A percentile compares a stretch with the other conserved stretches of the same genome.
Evolutionary conservation across 2,329 filamentous ascomycete genomes (phyloP).

Genomic region (Scolecobasidium constrictum): DNA sequence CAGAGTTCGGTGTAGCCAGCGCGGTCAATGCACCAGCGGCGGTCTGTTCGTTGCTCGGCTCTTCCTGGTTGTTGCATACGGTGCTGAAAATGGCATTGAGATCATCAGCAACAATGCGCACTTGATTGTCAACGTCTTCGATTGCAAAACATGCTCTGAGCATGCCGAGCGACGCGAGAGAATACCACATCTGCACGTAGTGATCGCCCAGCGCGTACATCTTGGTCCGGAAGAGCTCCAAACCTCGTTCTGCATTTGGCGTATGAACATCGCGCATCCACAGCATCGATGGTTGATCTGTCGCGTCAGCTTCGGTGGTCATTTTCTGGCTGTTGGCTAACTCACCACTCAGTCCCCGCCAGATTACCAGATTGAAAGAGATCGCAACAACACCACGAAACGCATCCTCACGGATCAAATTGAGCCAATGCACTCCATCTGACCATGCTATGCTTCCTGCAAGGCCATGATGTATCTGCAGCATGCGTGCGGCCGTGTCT

Average conservation of each 20-base stretch:
- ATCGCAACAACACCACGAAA: slow-evolving; percentile 5
- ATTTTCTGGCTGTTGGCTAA: not conserved
- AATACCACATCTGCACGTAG: slow-evolving; percentile 6
- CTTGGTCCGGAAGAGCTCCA: slow-evolving; percentile 3
- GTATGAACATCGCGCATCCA: not conserved
- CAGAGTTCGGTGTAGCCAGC: not conserved
- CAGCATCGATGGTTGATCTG: not conserved
- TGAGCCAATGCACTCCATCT: not conserved
- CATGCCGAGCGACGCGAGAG: not conserved
- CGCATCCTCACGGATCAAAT: slow-evolving; percentile 5
- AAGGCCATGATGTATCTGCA: slow-evolving; percentile 1
- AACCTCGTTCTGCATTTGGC: not conserved
- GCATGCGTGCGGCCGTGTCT: slow-evolving; percentile 1
- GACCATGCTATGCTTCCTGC: not conserved
- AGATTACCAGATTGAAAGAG: slow-evolving; percentile 4
- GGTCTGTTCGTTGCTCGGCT: slow-evolving; percentile 3
- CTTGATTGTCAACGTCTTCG: not conserved
- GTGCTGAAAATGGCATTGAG: slow-evolving; percentile 2
- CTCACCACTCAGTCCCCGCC: slow-evolving; percentile 1
- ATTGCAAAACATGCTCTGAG: slow-evolving; percentile 2
- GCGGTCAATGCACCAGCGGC: slow-evolving; percentile 4
- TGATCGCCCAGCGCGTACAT: slow-evolving; percentile 3
- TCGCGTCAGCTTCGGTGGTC: not conserved
- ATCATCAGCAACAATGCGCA: not conserved
- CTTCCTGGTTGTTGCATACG: slow-evolving; percentile 1